Conservation (phyloP, 2,329 filamentous ascomycete genomes). For the Hypoxylon sp. region DNA sequence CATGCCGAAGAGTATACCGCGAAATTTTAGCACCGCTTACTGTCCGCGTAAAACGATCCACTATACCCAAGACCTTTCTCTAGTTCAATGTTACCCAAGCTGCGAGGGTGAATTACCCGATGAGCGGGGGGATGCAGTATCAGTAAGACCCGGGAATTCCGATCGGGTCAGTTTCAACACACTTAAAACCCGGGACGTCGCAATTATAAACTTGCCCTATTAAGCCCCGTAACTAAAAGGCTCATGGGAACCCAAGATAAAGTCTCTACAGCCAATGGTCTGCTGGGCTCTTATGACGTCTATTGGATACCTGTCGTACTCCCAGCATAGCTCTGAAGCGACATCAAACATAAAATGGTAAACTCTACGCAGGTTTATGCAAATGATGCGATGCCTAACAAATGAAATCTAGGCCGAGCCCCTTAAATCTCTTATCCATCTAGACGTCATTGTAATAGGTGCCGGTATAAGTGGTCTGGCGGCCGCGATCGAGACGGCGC, state of each 20-base stretch:
- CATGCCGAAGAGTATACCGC: neutral
- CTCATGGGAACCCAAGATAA: neutral
- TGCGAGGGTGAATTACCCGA: conserved; percentile 15
- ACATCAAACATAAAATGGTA: conserved; percentile 25
- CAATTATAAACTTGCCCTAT: neutral
- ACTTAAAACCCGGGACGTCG: neutral
- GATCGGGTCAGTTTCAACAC: neutral
- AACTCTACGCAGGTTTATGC: neutral
- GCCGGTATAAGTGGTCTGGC: conserved; percentile 62
- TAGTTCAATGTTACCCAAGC: conserved; percentile 3
- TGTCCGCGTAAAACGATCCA: neutral
- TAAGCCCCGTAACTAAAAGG: neutral
- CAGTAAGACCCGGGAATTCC: neutral
- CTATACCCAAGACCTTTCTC: neutral
- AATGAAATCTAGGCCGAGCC: conserved; percentile 12
- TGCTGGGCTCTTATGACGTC: neutral
- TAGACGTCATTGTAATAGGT: conserved; percentile 60
- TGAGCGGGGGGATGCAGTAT: conserved; percentile 19
- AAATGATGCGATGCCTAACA: neutral
- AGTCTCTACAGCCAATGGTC: neutral
- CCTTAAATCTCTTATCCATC: conserved; percentile 15
- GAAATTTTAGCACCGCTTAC: neutral
- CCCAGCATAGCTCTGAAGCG: neutral
- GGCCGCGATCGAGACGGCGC: conserved; percentile 56
- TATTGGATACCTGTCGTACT: neutral